These are phyloP conservation scores for Helicostylum pulchrum DNA, from an alignment of 192 early-diverging fungal genomes.

Conservation along the genomic window DNA sequence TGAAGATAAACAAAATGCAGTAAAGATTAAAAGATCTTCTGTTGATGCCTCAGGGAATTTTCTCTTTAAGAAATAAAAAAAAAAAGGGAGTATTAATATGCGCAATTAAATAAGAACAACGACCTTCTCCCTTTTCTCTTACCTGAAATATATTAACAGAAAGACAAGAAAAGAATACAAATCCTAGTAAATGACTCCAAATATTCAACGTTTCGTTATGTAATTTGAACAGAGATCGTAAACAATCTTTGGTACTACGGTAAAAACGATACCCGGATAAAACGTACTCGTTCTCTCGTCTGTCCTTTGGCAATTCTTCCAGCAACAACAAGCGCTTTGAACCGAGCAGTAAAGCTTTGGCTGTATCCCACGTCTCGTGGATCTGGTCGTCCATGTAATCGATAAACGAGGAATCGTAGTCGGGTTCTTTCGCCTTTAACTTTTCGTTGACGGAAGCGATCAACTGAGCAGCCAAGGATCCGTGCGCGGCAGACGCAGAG, in stretches of 20 bases:
- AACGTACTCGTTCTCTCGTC: conserved; percentile 56
- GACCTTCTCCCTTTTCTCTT: no score
- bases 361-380: conserved; percentile 42
- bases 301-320: conserved; percentile 50
- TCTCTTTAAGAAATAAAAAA: conserved; percentile 10
- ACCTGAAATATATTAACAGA: conserved; percentile 17
- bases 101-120: no score
- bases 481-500: not conserved
- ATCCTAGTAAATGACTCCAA: conserved; percentile 17
- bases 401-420: conserved; percentile 42
- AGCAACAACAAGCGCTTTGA: conserved; percentile 48
- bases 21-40: conserved; percentile 43
- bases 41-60: conserved; percentile 22
- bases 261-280: conserved; percentile 49
- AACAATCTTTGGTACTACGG: conserved; percentile 46
- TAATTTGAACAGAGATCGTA: conserved; percentile 53
- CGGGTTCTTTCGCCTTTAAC: conserved; percentile 37
- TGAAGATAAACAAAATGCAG: conserved; percentile 49
- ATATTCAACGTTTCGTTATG: conserved; percentile 43
- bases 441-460: conserved; percentile 11
- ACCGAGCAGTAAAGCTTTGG: conserved; percentile 45
- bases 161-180: conserved; percentile 15
- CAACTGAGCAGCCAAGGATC: conserved; percentile 4
- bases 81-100: no score
- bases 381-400: conserved; percentile 48